Evolutionary conservation across 1,284 basidiomycete genomes (phyloP).

Genomic region (Termitomyces sp.): DNA sequence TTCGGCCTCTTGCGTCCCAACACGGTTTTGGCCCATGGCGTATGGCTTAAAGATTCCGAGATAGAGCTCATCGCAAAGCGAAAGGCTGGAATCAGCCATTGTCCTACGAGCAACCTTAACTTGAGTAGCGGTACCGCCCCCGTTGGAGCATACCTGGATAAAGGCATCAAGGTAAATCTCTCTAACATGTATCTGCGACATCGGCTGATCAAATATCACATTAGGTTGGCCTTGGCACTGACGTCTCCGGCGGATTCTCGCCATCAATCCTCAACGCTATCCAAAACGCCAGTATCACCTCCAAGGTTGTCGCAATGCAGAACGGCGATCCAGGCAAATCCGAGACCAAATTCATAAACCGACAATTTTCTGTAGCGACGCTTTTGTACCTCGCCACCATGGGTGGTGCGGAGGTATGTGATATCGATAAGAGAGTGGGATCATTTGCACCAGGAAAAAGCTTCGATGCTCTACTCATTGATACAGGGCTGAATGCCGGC

Average conservation of each 20-base stretch:
- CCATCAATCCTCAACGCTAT: slow-evolving; percentile 82
- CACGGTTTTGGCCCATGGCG: slow-evolving; percentile 89
- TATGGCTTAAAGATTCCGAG: slow-evolving; percentile 75
- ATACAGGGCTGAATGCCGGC: slow-evolving; percentile 42
- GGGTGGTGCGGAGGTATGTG: slow-evolving; percentile 86
- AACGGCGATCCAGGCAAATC: slow-evolving; percentile 15
- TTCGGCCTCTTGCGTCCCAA: slow-evolving; percentile 73
- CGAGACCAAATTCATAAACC: slow-evolving; percentile 42
- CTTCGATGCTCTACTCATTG: slow-evolving; percentile 85
- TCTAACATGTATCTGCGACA: no score
- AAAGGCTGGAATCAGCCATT: slow-evolving; percentile 84
- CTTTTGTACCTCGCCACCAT: slow-evolving; percentile 89
- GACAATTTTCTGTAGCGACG: slow-evolving; percentile 69
- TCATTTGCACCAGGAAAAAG: slow-evolving; percentile 78
- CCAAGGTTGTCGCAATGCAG: slow-evolving; percentile 65
- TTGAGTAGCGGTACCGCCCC: slow-evolving; percentile 79
- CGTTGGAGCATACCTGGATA: slow-evolving; percentile 76
- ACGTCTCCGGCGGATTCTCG: slow-evolving; percentile 87
- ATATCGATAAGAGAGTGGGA: slow-evolving; percentile 68
- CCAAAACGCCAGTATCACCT: slow-evolving; percentile 77
- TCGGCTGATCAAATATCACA: not conserved
- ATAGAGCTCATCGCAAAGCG: slow-evolving; percentile 64
- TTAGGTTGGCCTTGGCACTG: slow-evolving; percentile 85
- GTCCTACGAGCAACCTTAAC: slow-evolving; percentile 92
- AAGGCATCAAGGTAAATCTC: slow-evolving; percentile 72